Conservation (phyloP, 352 stramenopile species). For the Globisporangium nodosum region DNA sequence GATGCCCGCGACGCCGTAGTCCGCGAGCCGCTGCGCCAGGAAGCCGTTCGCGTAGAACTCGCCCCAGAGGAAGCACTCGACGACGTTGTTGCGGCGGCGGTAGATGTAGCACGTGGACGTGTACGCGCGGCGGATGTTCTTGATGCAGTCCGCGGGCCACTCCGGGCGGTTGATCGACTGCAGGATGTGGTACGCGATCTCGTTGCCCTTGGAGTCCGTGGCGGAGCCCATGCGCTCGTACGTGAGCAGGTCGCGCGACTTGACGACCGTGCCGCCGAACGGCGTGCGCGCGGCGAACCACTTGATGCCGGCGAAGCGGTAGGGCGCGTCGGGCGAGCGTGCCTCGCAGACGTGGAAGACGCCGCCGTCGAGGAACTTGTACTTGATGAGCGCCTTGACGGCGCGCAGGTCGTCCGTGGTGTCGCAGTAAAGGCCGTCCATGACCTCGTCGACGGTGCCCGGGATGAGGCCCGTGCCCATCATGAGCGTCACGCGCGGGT, state of each 20-base stretch:
- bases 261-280: conserved; percentile 19
- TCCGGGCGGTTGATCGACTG: conserved; percentile 18
- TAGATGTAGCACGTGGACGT: conserved; percentile 40
- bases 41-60: conserved; percentile 27
- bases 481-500: conserved; percentile 10
- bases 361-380: conserved; percentile 25
- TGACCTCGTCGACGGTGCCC: conserved; percentile 24
- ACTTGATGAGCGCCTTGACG: conserved; percentile 28
- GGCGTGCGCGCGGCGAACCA: conserved; percentile 27
- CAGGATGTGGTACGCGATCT: conserved; percentile 17
- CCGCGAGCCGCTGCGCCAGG: conserved; percentile 11
- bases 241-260: conserved; percentile 30
- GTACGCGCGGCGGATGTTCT: conserved; percentile 29
- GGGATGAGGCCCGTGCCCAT: conserved; percentile 9
- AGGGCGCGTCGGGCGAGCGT: conserved; percentile 24
- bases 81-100: conserved; percentile 22
- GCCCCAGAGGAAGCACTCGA: conserved; percentile 36
- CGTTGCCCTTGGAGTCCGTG: conserved; percentile 7
- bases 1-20: conserved; percentile 20
- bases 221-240: conserved; percentile 15
- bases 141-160: conserved; percentile 17
- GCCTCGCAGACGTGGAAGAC: conserved; percentile 29
- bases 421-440: conserved; percentile 40
- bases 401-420: conserved; percentile 30
- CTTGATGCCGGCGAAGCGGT: conserved; percentile 44